Evolutionary conservation across 2,329 filamentous ascomycete genomes (phyloP), one percentile per base, ranked within the genome.

Genomic region (Colletotrichum liaoningense): DNA sequence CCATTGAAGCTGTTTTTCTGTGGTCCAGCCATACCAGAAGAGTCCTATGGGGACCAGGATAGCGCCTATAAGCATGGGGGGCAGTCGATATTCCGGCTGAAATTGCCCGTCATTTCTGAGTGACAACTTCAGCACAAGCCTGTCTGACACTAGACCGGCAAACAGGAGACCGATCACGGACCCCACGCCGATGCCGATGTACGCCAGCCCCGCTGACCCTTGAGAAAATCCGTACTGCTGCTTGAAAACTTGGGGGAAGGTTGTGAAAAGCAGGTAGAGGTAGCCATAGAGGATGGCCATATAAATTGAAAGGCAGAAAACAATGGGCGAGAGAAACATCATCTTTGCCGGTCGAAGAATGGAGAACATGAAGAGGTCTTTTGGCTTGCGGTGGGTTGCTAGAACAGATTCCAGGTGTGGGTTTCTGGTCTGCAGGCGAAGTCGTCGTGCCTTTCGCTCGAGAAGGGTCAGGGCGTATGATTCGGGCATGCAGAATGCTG

Each of bases 1-100:
- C 88, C 88, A 92, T 65, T 90, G 89, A 1, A 88, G 84, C 14
- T 84, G 76, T 24, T 87, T 86, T 49, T 91, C 80, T 0, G 87
- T 84, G 35, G 75, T 73, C 78, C 78, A 79, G 0, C 76, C 78
- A 35, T 79, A 79, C 56, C 76, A 72, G 35, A 79, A 69, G 0
- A 79, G 30, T 1, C 78, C 76, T 1, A 79, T 52, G 0, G 79
- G 79, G 0, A 75, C 79, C 2, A 91, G 72, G 0, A 91, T 60
- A 0, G 86, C 86, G 0, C 87, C 88, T 1, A 77, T 63, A 19
- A 74, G 52, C 33, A 75, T 63, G 16, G 58, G 66, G 6, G 66
- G 57, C 16, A 78, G 67, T 2, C 77, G 75, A 62, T 75, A 73
- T 26, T 78, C 77, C 6, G 77, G 77, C n/a, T 74, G 74, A 54